Evolutionary conservation across 2,329 filamentous ascomycete genomes (phyloP).

Genomic region (Diplodia corticola): DNA sequence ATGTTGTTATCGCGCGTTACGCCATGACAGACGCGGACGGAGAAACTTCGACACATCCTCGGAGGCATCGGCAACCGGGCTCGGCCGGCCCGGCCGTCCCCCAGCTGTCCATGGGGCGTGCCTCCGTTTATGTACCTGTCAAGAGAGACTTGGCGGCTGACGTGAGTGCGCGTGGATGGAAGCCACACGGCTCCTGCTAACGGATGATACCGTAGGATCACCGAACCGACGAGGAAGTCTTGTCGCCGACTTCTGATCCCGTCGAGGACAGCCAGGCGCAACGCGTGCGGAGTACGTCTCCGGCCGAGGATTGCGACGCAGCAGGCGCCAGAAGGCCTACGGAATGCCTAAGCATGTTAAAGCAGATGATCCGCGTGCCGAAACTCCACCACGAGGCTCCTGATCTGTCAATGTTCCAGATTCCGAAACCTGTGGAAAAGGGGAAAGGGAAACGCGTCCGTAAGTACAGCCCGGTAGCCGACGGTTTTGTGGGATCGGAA

Average conservation of each 20-base stretch:
- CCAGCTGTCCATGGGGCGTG: constrained; percentile 33
- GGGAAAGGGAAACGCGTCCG: background rate
- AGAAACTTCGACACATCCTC: background rate
- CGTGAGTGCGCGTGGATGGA: constrained; percentile 18
- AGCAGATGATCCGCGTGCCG: background rate
- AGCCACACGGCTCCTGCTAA: background rate
- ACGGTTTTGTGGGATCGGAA: constrained; percentile 22
- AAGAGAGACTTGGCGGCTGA: constrained; percentile 9
- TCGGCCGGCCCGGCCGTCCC: constrained; percentile 27
- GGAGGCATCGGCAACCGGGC: background rate
- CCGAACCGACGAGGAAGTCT: background rate
- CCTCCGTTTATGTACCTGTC: constrained; percentile 17
- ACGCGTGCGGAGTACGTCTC: background rate
- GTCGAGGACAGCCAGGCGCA: constrained; percentile 17
- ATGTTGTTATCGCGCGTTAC: background rate
- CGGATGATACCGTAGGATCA: constrained; percentile 6
- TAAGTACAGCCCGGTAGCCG: background rate
- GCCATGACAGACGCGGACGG: background rate
- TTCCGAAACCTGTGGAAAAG: background rate
- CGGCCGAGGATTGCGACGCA: background rate
- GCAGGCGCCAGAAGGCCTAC: background rate
- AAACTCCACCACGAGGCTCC: background rate
- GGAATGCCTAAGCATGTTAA: background rate
- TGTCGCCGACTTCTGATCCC: background rate
- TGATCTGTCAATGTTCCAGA: background rate